phyloP scores from a whole-genome alignment of 257 asterid species.

The Cynanchum wilfordii region DNA sequence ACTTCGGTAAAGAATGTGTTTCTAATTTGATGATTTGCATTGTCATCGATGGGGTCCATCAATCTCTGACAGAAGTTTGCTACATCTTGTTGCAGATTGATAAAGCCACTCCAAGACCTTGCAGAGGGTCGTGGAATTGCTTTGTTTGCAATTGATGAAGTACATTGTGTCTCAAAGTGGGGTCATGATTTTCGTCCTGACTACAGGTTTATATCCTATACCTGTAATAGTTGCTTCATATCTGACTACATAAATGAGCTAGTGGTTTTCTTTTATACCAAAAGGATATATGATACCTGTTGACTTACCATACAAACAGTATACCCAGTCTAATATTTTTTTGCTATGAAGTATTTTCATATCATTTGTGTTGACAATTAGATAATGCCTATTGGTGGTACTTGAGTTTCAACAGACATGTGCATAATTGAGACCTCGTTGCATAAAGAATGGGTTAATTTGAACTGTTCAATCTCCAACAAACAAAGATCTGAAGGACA shows the following conservation, averaged over 20 bases:
- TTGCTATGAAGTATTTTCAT: neutral
- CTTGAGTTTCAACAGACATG: neutral
- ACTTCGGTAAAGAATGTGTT: slow-evolving; percentile 38
- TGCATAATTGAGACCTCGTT: neutral
- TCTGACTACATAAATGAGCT: neutral
- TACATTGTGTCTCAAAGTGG: slow-evolving; percentile 85
- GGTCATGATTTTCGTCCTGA: slow-evolving; percentile 91
- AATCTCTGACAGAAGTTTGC: slow-evolving; percentile 12
- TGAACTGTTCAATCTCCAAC: neutral
- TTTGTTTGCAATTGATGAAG: slow-evolving; percentile 74
- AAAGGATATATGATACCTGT: neutral
- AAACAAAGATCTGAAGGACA: neutral
- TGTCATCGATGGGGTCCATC: slow-evolving; percentile 8
- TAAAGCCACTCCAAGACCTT: slow-evolving; percentile 51
- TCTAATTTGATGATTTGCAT: slow-evolving; percentile 1
- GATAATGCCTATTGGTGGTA: neutral
- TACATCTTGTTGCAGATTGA: slow-evolving; percentile 41
- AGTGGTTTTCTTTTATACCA: neutral
- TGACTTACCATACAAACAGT: neutral
- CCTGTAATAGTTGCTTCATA: neutral
- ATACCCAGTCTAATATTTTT: neutral
- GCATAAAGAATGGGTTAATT: neutral
- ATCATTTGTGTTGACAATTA: neutral
- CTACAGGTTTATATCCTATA: slow-evolving; percentile 47
- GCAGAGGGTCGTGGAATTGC: slow-evolving; percentile 73